Conservation (phyloP, 2,329 filamentous ascomycete species). For the Immersiporthe knoxdaviesiana region DNA sequence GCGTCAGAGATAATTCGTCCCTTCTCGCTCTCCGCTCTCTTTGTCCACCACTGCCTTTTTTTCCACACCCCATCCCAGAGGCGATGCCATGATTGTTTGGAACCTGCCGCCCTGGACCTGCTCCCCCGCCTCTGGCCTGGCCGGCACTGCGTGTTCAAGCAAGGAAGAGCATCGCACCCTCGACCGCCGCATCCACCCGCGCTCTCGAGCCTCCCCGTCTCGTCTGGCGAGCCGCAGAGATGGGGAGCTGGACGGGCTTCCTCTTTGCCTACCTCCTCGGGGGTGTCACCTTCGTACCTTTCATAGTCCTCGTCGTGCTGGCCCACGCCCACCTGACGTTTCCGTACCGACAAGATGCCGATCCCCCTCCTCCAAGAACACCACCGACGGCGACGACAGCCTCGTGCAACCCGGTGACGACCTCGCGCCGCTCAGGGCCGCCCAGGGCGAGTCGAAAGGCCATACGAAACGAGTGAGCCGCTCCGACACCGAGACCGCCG, state of each 20-base stretch:
- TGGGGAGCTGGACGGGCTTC: slow-evolving; percentile 60
- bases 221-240: slow-evolving; percentile 33
- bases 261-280: slow-evolving; percentile 81
- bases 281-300: slow-evolving; percentile 84
- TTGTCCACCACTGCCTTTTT: neutral
- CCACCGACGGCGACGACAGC: slow-evolving; percentile 40
- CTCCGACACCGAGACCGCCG: slow-evolving; percentile 76
- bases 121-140: slow-evolving; percentile 16
- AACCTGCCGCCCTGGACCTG: slow-evolving; percentile 17
- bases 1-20: neutral
- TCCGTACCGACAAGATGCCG: slow-evolving; percentile 54
- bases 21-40: neutral
- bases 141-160: slow-evolving; percentile 26
- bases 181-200: slow-evolving; percentile 16
- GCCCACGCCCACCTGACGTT: slow-evolving; percentile 71
- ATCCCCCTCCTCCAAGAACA: slow-evolving; percentile 34
- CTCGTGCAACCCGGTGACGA: slow-evolving; percentile 67
- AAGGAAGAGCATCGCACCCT: slow-evolving; percentile 24
- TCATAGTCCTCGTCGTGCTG: slow-evolving; percentile 65
- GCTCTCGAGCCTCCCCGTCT: slow-evolving; percentile 2
- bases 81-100: slow-evolving; percentile 26
- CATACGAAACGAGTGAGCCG: slow-evolving; percentile 51
- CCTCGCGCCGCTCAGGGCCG: slow-evolving; percentile 63
- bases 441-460: slow-evolving; percentile 61
- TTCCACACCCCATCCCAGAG: slow-evolving; percentile 3